Conservation (phyloP, 2,329 filamentous ascomycete species). For the Byssothecium circinans region DNA sequence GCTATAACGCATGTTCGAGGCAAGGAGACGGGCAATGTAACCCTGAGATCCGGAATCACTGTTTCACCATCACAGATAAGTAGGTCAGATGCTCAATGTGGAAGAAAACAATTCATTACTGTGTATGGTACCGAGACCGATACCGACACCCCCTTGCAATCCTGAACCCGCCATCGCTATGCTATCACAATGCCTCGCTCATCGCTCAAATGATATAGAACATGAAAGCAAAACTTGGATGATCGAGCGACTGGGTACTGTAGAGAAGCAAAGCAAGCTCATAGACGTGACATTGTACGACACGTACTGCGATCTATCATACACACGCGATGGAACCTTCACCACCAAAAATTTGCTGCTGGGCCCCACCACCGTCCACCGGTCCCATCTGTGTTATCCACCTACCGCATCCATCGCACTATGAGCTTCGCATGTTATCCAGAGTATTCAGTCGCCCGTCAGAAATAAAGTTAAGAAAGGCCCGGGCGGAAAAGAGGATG, state of each 20-base stretch:
- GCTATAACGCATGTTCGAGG: not conserved
- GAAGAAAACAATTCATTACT: not conserved
- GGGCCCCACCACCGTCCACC: not conserved
- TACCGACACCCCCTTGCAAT: not conserved
- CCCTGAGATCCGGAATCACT: not conserved
- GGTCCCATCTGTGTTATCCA: slow-evolving; percentile 9
- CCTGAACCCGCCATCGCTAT: not conserved
- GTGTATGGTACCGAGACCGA: not conserved
- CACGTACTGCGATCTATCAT: not conserved
- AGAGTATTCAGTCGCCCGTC: slow-evolving; percentile 31
- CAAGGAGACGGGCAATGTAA: too few species aligned
- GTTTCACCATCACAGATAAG: not conserved
- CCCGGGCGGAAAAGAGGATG: slow-evolving; percentile 21
- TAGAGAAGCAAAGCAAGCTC: slow-evolving; percentile 2
- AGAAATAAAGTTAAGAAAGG: slow-evolving; percentile 37
- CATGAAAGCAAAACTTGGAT: slow-evolving; percentile 3
- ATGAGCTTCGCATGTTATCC: slow-evolving; percentile 35
- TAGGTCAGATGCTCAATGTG: too few species aligned
- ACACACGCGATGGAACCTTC: not conserved
- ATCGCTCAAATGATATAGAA: slow-evolving; percentile 5
- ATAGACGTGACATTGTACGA: slow-evolving; percentile 22
- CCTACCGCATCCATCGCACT: slow-evolving; percentile 37
- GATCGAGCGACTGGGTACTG: not conserved
- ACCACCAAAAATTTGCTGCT: not conserved
- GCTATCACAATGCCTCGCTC: not conserved